These are phyloP conservation scores for Crucibulum laeve DNA, from an alignment of 768 basidiomycete species.

Conservation along the genomic window DNA sequence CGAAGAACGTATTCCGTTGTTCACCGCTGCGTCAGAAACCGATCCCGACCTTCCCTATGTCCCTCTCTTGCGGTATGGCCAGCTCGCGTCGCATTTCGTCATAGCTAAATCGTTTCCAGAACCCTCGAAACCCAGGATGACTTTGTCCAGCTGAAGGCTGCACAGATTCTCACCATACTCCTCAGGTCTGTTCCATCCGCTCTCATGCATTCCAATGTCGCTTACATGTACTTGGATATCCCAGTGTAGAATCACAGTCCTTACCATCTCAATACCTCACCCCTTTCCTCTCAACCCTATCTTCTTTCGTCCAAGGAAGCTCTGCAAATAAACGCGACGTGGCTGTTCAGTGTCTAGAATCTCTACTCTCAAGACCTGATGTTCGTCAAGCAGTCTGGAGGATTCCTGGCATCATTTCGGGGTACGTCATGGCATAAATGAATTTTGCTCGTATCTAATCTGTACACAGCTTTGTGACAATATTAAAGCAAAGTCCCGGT, in stretches of 20 bases:
- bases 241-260: constrained; percentile 46
- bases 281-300: constrained; percentile 57
- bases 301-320: constrained; percentile 55
- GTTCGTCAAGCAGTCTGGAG: constrained; percentile 80
- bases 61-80: constrained; percentile 66
- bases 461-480: constrained; percentile 66
- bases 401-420: constrained; percentile 60
- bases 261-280: constrained; percentile 49
- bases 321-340: constrained; percentile 77
- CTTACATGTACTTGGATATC: constrained; percentile 8
- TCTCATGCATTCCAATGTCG: constrained; percentile 1
- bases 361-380: constrained; percentile 75
- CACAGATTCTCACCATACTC: constrained; percentile 84
- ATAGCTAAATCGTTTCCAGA: constrained; percentile 32
- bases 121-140: constrained; percentile 86
- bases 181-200: constrained; percentile 53
- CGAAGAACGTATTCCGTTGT: constrained; percentile 80
- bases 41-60: constrained; percentile 79
- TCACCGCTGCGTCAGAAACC: constrained; percentile 53
- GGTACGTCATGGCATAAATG: constrained; percentile 38
- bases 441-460: neutral
- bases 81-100: neutral
- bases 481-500: constrained; percentile 72
- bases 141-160: constrained; percentile 88
- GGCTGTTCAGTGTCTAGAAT: constrained; percentile 87